Conservation (phyloP, 345 rosid species). For the Syzygium oleosum region DNA sequence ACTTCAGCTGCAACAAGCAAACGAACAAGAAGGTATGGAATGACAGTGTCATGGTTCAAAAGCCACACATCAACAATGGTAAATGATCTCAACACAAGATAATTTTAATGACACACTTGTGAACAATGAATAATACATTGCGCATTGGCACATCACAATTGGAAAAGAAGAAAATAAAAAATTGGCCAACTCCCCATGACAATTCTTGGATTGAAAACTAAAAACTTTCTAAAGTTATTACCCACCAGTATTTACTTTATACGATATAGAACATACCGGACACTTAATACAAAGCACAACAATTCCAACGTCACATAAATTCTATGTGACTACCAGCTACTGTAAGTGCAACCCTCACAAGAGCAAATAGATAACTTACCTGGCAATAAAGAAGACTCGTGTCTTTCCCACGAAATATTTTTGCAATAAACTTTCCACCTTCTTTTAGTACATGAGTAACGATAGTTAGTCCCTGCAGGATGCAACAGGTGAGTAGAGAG, state of each 20-base stretch:
- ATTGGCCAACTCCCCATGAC: not conserved
- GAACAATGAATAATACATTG: not conserved
- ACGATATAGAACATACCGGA: not conserved
- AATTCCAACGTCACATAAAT: not conserved
- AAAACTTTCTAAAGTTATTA: not conserved
- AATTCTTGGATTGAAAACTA: not conserved
- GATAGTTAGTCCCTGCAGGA: slow-evolving; percentile 74
- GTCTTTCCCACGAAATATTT: slow-evolving; percentile 99
- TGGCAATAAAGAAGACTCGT: slow-evolving; percentile 92
- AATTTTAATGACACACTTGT: not conserved
- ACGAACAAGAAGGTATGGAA: not conserved
- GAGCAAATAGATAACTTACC: slow-evolving; percentile 30
- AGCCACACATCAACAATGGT: not conserved
- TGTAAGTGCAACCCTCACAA: not conserved
- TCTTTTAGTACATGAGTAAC: slow-evolving; percentile 80
- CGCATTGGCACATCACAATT: not conserved
- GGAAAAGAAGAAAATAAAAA: not conserved
- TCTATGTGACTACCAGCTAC: not conserved
- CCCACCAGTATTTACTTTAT: not conserved
- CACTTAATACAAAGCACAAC: not conserved
- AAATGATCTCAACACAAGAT: not conserved
- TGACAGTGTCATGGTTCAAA: not conserved
- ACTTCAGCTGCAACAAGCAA: slow-evolving; percentile 53
- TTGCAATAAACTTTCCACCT: slow-evolving; percentile 90
- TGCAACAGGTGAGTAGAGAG: not conserved